Evolutionary conservation across 139 green algal genomes (phyloP).

Genomic region (Chlamydomonas urium): DNA sequence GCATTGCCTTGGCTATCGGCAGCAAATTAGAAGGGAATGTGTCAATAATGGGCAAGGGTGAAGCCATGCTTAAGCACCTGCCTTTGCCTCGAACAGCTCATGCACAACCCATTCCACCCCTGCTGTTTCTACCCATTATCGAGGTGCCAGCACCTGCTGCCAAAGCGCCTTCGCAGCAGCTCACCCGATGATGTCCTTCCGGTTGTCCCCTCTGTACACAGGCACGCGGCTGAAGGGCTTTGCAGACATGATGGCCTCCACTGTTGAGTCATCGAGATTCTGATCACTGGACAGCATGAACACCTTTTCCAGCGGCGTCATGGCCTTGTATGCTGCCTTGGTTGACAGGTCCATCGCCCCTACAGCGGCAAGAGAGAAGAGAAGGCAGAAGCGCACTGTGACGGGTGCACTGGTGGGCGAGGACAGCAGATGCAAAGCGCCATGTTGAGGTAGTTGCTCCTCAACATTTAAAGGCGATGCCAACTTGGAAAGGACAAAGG

Average conservation of each 20-base stretch:
- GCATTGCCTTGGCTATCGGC: no score
- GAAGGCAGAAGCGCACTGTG: no score
- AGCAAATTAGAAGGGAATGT: no score
- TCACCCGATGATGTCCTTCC: constrained; percentile 23
- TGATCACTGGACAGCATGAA: constrained; percentile 67
- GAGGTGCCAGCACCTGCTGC: not conserved
- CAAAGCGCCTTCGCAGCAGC: not conserved
- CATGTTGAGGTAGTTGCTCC: no score
- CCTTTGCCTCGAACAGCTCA: not conserved
- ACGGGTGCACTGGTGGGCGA: no score
- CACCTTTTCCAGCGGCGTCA: constrained; percentile 75
- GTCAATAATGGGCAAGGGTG: no score
- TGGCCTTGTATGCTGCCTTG: constrained; percentile 60
- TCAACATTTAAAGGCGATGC: not conserved
- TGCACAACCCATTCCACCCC: not conserved
- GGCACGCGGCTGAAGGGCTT: constrained; percentile 28
- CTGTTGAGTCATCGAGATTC: constrained; percentile 39
- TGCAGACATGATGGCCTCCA: constrained; percentile 45
- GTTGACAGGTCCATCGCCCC: constrained; percentile 69
- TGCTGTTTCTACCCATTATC: not conserved
- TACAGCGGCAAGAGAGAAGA: not conserved
- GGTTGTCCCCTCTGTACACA: constrained; percentile 18
- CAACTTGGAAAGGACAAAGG: not conserved
- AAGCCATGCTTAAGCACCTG: no score
- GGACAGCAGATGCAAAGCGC: no score